Base-by-base conservation (phyloP, 495 filamentous ascomycete genomes). In the Baudoinia panamericana region DNA sequence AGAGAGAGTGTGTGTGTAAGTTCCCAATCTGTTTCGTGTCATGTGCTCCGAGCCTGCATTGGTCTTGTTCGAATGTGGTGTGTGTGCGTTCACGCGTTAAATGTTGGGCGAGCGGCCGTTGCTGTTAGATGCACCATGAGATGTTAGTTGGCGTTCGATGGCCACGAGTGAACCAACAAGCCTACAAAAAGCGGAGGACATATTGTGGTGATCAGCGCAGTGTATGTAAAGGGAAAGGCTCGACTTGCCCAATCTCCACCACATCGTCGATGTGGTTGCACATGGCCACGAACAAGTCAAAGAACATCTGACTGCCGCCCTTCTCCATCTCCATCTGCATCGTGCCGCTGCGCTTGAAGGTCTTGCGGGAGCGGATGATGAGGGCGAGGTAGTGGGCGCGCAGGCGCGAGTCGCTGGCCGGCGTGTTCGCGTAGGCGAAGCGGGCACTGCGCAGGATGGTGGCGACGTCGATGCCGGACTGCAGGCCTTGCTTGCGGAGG, bases 281-380 rank as follows among this genome's bases (percentile, higher is more conserved):
- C 82, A 95, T 82, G 46, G 86, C 84, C 53, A 93, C 85, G 63
- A 93, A 95, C 60, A 95, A 69, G 71, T 93, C 86, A 65, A 95
- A 94, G 71, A 93, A 95, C 58, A 93, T 70, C 67, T 82, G 47
- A 30, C 42, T 78, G 55, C 78, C 84, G 46, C 82, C 83, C 60
- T 75, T 76, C 64, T 92, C 82, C 86, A 95, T 93, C 71, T 95
- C 86, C 68, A 80, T 76, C 73, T 93, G 84, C 85, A 95, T 88
- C 54, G 84, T 93, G 59, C 84, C 86, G 66, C 85, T 93, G 61
- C 76, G 74, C 77, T 92, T 93, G 68, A 94, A 94, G 51, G 80
- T 87, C 70, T 82, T 81, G 60, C 86, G 82, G 65, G 78, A 82
- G 62, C 84, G 74, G 68, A 94, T 92, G 59, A 94, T 90, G 61